Conservation (phyloP, 2,329 filamentous ascomycete genomes). For the Iodosphaeria phyllophila region DNA sequence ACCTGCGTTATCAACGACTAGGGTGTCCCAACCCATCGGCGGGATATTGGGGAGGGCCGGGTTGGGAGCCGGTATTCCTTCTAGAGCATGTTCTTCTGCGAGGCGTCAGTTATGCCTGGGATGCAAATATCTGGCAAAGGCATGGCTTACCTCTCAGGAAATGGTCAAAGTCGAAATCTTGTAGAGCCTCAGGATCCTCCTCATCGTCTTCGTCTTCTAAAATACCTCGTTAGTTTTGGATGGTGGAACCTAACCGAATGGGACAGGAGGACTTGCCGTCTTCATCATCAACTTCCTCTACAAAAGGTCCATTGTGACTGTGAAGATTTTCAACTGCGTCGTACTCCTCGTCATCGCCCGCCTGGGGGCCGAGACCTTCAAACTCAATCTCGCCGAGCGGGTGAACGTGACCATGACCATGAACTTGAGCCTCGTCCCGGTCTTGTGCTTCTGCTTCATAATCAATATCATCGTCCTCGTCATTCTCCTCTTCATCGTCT, state of each 20-base stretch:
- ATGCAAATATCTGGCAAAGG: too few relatives aligned
- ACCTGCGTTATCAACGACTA: constrained; percentile 24
- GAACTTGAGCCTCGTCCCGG: constrained; percentile 30
- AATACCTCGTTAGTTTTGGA: not conserved
- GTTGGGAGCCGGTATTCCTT: constrained; percentile 23
- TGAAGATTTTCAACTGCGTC: constrained; percentile 32
- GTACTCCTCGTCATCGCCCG: constrained; percentile 28
- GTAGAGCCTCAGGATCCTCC: constrained; percentile 50
- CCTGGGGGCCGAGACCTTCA: too few relatives aligned
- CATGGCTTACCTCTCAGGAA: too few relatives aligned
- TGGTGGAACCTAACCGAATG: too few relatives aligned
- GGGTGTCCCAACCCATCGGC: constrained; percentile 42
- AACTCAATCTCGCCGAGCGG: too few relatives aligned
- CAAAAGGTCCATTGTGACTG: constrained; percentile 30
- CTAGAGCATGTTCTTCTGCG: constrained; percentile 10
- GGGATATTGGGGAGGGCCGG: constrained; percentile 22
- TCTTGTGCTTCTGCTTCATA: constrained; percentile 38
- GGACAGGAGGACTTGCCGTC: constrained; percentile 21
- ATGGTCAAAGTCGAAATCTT: constrained; percentile 41
- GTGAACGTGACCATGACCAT: constrained; percentile 23
- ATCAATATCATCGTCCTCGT: constrained; percentile 29
- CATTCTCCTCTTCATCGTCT: constrained; percentile 30
- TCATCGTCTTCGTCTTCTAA: constrained; percentile 41
- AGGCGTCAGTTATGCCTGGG: too few relatives aligned
- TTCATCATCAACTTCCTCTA: constrained; percentile 40